phyloP scores from a whole-genome alignment of 257 asterid genomes.

The Hygrophila difformis region DNA sequence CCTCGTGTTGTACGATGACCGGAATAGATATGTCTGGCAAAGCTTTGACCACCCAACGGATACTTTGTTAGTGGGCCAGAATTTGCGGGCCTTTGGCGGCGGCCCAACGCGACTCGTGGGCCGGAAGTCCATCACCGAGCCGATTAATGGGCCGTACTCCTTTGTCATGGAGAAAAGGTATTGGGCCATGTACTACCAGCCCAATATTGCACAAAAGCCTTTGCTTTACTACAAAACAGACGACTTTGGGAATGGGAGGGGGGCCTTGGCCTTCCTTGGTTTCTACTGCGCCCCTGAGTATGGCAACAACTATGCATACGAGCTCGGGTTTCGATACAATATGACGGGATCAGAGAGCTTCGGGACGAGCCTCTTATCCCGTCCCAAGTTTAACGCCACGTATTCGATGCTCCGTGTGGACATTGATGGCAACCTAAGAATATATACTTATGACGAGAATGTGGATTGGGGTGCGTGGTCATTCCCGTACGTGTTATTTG shows the following conservation, averaged over 20 bases:
- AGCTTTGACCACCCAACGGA: too few species aligned
- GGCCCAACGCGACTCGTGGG: slow-evolving; percentile 21
- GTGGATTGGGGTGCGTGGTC: slow-evolving; percentile 41
- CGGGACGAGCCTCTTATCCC: slow-evolving; percentile 19
- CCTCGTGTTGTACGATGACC: slow-evolving; percentile 18
- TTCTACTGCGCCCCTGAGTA: slow-evolving; percentile 21
- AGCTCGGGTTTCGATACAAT: slow-evolving; percentile 25
- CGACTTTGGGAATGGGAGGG: slow-evolving; percentile 27
- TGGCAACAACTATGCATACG: slow-evolving; percentile 23
- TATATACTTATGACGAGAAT: slow-evolving; percentile 25
- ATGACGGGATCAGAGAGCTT: slow-evolving; percentile 18
- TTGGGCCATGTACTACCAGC: slow-evolving; percentile 21
- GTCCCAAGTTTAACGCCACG: slow-evolving; percentile 37
- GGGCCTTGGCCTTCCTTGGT: slow-evolving; percentile 13
- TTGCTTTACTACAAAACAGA: slow-evolving; percentile 19
- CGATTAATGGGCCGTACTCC: slow-evolving; percentile 19
- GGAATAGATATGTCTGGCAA: slow-evolving; percentile 22
- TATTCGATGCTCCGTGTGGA: slow-evolving; percentile 37
- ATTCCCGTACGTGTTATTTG: slow-evolving; percentile 7
- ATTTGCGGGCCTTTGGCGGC: slow-evolving; percentile 5
- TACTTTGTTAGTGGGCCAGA: slow-evolving; percentile 22
- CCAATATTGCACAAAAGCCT: slow-evolving; percentile 12
- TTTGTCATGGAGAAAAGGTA: slow-evolving; percentile 18
- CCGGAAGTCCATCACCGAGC: slow-evolving; percentile 11
- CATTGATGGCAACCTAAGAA: slow-evolving; percentile 36